Percentiles rank a stretch among this genome's conserved stretches.
Conservation (phyloP, 768 basidiomycete genomes). For the Termitomyces sp. region DNA sequence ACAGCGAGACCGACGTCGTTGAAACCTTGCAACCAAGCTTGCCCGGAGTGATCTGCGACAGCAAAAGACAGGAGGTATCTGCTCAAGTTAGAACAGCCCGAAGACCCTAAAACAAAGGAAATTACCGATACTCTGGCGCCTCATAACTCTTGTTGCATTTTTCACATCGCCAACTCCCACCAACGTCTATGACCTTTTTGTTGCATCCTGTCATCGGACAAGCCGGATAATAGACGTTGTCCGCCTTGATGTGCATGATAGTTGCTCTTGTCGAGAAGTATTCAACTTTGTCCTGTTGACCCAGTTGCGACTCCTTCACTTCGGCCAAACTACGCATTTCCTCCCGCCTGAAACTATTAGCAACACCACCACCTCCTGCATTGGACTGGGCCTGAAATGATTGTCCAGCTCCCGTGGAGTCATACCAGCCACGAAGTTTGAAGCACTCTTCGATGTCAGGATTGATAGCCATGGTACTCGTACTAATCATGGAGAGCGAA, state of each 20-base stretch:
- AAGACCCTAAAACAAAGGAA: neutral
- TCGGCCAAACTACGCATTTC: conserved; percentile 72
- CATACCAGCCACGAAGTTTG: conserved; percentile 87
- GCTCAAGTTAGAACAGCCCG: neutral
- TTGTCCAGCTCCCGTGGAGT: conserved; percentile 54
- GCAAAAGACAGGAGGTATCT: conserved; percentile 84
- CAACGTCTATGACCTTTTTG: conserved; percentile 79
- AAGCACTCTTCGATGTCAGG: conserved; percentile 93
- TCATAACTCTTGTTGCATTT: conserved; percentile 76
- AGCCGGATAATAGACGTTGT: conserved; percentile 83
- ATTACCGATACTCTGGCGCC: conserved; percentile 77
- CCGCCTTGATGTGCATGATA: conserved; percentile 80
- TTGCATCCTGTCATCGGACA: conserved; percentile 77
- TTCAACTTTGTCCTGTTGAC: conserved; percentile 71
- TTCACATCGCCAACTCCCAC: conserved; percentile 85
- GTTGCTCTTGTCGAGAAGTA: conserved; percentile 80
- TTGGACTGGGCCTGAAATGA: conserved; percentile 72
- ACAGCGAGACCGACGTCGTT: conserved; percentile 82
- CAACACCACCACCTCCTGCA: conserved; percentile 25
- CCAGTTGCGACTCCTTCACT: conserved; percentile 73
- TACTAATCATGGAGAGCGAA: conserved; percentile 77
- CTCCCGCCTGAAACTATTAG: conserved; percentile 53
- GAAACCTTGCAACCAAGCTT: conserved; percentile 93
- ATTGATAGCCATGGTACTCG: conserved; percentile 76
- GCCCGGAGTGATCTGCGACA: conserved; percentile 84